Conservation (phyloP, 345 rosid genomes). For the Crucihimalaya himalaica region DNA sequence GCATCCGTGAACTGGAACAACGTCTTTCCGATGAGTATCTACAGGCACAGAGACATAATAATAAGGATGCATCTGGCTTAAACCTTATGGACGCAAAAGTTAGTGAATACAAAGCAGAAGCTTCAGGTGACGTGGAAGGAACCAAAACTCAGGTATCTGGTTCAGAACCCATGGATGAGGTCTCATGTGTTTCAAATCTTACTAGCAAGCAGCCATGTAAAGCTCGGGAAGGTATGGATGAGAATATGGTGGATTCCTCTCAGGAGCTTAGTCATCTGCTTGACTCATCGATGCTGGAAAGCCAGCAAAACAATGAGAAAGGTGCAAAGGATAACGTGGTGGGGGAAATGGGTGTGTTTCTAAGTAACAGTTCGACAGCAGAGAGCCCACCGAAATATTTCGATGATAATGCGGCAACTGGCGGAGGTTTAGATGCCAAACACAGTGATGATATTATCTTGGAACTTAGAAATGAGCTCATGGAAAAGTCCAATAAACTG, state of each 20-base stretch:
- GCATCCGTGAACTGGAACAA: constrained; percentile 90
- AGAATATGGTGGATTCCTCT: constrained; percentile 93
- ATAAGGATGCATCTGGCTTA: constrained; percentile 52
- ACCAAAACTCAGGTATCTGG: constrained; percentile 52
- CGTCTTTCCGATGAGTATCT: constrained; percentile 71
- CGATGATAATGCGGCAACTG: constrained; percentile 48
- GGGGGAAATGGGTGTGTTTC: constrained; percentile 63
- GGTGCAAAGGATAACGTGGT: constrained; percentile 62
- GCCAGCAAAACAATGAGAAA: constrained; percentile 64
- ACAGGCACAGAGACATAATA: constrained; percentile 59
- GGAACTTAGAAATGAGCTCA: constrained; percentile 61
- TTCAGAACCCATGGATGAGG: constrained; percentile 93
- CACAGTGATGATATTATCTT: constrained; percentile 44
- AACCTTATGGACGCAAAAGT: constrained; percentile 42
- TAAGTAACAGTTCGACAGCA: constrained; percentile 84
- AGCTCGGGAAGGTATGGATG: constrained; percentile 89
- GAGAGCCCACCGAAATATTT: constrained; percentile 71
- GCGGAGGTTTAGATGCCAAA: constrained; percentile 47
- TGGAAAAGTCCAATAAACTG: constrained; percentile 60
- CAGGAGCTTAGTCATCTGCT: constrained; percentile 63
- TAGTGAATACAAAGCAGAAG: constrained; percentile 51
- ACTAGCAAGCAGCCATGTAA: constrained; percentile 66
- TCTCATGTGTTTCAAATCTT: constrained; percentile 80
- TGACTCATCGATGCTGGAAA: constrained; percentile 88
- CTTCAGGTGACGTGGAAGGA: constrained; percentile 47